A percentile compares a stretch with the other conserved stretches of the same genome.
Evolutionary conservation across 75 land plant species (phyloP).

Genomic region (Pinus taeda): DNA sequence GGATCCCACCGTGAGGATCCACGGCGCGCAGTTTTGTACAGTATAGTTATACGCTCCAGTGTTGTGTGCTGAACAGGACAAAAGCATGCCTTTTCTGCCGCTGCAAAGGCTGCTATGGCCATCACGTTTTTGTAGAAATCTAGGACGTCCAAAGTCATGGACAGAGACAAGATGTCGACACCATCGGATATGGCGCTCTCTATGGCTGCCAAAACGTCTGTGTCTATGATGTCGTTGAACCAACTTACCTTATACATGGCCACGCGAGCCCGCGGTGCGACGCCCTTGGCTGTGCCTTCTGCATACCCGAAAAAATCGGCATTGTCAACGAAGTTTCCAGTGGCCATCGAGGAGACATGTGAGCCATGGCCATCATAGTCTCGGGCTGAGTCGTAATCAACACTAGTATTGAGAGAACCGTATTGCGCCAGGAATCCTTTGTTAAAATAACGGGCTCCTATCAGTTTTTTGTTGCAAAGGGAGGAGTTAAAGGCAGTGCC

Average conservation of each 20-base stretch:
- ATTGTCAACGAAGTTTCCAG: conserved; percentile 14
- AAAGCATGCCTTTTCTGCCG: conserved; percentile 33
- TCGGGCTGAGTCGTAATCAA: conserved; percentile 10
- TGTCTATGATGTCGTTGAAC: conserved; percentile 3
- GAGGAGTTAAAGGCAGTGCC: conserved; percentile 9
- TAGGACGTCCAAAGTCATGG: conserved; percentile 20
- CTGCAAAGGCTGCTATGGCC: conserved; percentile 43
- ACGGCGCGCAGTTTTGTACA: conserved; percentile 36
- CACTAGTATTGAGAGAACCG: not conserved
- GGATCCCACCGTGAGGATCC: conserved; percentile 29
- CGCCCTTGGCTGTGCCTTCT: conserved; percentile 15
- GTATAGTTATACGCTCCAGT: conserved; percentile 19
- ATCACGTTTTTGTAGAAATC: conserved; percentile 31
- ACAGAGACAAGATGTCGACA: conserved; percentile 48
- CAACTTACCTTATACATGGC: conserved; percentile 27
- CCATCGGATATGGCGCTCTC: conserved; percentile 47
- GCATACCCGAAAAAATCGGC: conserved; percentile 20
- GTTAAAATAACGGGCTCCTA: not conserved
- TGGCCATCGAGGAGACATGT: conserved; percentile 7
- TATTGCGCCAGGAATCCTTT: conserved; percentile 12
- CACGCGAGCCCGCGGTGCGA: conserved; percentile 17
- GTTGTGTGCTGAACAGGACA: conserved; percentile 36
- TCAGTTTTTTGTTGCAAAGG: conserved; percentile 16
- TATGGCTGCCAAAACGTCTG: conserved; percentile 31
- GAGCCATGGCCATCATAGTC: conserved; percentile 32